Evolutionary conservation across 2,329 filamentous ascomycete species (phyloP), one percentile per base, ranked within the genome.

Genomic region (Colletotrichum sansevieriae): DNA sequence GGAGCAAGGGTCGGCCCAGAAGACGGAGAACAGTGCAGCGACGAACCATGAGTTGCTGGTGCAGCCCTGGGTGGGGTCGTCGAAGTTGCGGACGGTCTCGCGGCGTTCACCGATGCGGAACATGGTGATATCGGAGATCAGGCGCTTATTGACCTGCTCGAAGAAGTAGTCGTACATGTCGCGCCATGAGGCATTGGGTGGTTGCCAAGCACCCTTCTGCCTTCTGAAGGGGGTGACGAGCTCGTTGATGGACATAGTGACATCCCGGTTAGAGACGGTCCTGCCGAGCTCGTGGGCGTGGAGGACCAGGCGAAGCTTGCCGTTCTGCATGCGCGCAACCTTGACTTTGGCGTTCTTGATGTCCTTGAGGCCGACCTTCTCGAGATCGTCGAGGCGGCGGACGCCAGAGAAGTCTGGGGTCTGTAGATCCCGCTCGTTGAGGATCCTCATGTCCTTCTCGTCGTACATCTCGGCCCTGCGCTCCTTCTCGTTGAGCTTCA

Each of bases 21-120:
- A 80, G 61, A 83, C 81, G 41, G 81, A 80, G 77, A 82, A 83
- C 63, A 83, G 73, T 12, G 82, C 82, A 0, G 82, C 77, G 67
- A 83, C 77, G 15, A 83, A 76, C 81, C 81, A 83, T 71, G 76
- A 79, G 77, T 83, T 81, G 71, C 72, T 76, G 18, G 74, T 71
- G 44, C 80, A 80, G 47, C 82, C 82, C 76, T 83, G 82, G 10
- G 78, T 77, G 5, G 82, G 82, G 71, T 83, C 80, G 70, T 81
- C 80, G 66, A 82, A 83, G 70, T 66, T 72, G 69, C 74, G 71
- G 37, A 70, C 15, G 9, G 68, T 72, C 63, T 63, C 61, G 52
- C 64, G 65, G 47, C 70, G 43, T n/a, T 73, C 72, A 15, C 72
- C 71, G 22, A 77, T 72, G 51, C 71, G 66, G 70, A 78, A 76